Conservation (phyloP, 176 grass and related monocot genomes). For the Bolboschoenus planiculmis region DNA sequence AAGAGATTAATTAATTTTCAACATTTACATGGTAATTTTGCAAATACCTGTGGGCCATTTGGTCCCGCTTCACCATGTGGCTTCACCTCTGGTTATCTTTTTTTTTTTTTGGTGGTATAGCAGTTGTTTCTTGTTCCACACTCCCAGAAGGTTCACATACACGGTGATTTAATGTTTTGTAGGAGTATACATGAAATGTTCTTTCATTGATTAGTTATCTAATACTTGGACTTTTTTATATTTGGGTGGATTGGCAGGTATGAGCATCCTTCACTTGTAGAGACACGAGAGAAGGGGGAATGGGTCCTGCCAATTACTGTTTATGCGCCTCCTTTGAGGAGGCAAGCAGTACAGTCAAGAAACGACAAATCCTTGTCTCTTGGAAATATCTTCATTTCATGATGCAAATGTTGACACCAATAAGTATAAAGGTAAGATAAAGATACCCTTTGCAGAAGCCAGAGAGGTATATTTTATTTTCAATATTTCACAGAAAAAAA, state of each 20-base stretch:
- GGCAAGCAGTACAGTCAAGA: slow-evolving; percentile 54
- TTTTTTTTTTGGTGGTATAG: neutral
- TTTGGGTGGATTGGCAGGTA: slow-evolving; percentile 43
- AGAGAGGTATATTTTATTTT: neutral
- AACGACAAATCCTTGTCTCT: slow-evolving; percentile 48
- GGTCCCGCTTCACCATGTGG: neutral
- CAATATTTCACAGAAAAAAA: neutral
- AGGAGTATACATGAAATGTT: neutral
- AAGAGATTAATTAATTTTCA: neutral
- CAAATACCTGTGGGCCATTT: neutral
- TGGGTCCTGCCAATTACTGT: slow-evolving; percentile 88
- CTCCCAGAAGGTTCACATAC: neutral
- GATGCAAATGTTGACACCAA: slow-evolving; percentile 27
- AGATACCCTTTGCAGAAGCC: neutral
- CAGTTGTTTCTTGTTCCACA: neutral
- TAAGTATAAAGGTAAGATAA: neutral
- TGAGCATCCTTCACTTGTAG: slow-evolving; percentile 74
- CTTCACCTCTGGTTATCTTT: neutral
- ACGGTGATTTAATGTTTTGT: neutral
- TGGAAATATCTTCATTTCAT: slow-evolving; percentile 61
- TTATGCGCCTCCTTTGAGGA: slow-evolving; percentile 60
- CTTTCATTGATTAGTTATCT: neutral
- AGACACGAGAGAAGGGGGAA: slow-evolving; percentile 91
- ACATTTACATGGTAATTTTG: neutral
- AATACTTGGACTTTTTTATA: neutral